Conservation (phyloP, 768 basidiomycete genomes). For the Leccinum incarnatum region DNA sequence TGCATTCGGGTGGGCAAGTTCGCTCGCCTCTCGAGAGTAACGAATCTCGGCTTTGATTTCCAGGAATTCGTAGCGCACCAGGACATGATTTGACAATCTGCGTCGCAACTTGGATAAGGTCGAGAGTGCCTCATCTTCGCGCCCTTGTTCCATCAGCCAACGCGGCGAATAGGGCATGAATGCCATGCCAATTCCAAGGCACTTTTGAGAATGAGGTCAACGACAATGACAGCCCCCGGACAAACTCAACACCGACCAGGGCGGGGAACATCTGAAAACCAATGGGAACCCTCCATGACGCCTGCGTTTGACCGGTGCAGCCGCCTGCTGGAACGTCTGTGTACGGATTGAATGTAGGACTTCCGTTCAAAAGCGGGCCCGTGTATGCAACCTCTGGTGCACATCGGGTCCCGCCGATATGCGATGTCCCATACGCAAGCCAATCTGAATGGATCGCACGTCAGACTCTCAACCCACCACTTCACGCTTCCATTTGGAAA, state of each 20-base stretch:
- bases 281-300: conserved; percentile 36
- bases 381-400: conserved; percentile 30
- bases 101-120: conserved; percentile 36
- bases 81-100: conserved; percentile 29
- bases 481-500: not conserved
- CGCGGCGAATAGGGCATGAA: conserved; percentile 44
- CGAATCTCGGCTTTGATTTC: conserved; percentile 39
- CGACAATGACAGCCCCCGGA: not conserved
- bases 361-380: conserved; percentile 31
- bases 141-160: conserved; percentile 40
- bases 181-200: conserved; percentile 30
- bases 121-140: conserved; percentile 34
- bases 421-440: conserved; percentile 33
- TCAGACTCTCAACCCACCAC: not conserved
- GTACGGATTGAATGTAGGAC: conserved; percentile 28
- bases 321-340: conserved; percentile 31
- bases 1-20: conserved; percentile 22
- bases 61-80: conserved; percentile 38
- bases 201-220: conserved; percentile 14
- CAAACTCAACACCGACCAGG: conserved; percentile 26
- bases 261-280: conserved; percentile 40
- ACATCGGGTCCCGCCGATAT: conserved; percentile 33
- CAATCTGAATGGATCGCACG: conserved; percentile 20
- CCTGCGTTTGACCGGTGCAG: conserved; percentile 30
- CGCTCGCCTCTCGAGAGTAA: conserved; percentile 24